Evolutionary conservation across 305 asterid species (phyloP).

Genomic region (Solanum hybrid): DNA sequence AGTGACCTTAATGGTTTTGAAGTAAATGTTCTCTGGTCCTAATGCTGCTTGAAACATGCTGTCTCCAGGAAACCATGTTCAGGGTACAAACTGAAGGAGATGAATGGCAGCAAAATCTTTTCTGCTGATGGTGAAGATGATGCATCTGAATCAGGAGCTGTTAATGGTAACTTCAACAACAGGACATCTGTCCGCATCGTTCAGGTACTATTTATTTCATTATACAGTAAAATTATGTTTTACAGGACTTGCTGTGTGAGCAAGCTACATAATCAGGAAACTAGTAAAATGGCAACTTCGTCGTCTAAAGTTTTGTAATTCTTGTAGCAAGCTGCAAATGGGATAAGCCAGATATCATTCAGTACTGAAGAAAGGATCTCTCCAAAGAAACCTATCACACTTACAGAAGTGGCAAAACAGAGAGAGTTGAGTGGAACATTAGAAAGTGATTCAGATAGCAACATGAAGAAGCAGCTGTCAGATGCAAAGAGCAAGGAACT

Average conservation of each 20-base stretch:
- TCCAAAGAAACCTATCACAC: conserved; percentile 71
- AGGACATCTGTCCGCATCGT: conserved; percentile 89
- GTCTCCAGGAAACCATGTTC: conserved; percentile 77
- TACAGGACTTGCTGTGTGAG: not conserved
- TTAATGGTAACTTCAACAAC: conserved; percentile 32
- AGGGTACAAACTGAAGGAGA: conserved; percentile 80
- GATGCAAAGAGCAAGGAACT: conserved; percentile 80
- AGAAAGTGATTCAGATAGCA: conserved; percentile 56
- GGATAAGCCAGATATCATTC: conserved; percentile 91
- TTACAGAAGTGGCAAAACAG: conserved; percentile 92
- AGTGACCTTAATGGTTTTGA: not conserved
- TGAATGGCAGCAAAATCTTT: conserved; percentile 82
- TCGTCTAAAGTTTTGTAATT: not conserved
- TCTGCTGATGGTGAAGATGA: conserved; percentile 42
- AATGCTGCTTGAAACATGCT: conserved; percentile 1
- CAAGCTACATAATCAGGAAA: not conserved
- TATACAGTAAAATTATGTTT: not conserved
- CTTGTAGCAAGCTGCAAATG: conserved; percentile 76
- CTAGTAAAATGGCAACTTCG: not conserved
- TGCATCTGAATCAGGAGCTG: conserved; percentile 41
- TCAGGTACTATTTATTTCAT: conserved; percentile 43
- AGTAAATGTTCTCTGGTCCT: not conserved
- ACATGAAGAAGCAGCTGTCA: conserved; percentile 52
- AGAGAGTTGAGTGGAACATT: conserved; percentile 86
- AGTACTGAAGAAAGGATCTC: conserved; percentile 73